These are phyloP conservation scores for Rhizoclosmatium sp. DNA, from an alignment of 192 early-diverging fungal genomes.

Conservation along the genomic window DNA sequence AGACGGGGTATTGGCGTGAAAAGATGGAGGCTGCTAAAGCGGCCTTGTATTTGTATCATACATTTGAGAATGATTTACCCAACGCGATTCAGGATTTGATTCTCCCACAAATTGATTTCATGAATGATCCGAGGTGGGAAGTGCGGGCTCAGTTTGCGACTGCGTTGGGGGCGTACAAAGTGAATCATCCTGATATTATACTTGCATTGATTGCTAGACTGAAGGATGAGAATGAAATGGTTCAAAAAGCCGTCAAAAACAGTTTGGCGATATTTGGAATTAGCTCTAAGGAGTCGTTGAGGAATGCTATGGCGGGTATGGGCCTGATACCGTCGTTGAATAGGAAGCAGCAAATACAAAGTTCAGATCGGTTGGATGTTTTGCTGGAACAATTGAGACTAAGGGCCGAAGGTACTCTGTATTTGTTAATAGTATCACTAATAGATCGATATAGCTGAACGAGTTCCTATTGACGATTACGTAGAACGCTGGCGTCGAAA, in stretches of 20 bases:
- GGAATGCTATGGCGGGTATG: conserved; percentile 39
- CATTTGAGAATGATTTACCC: conserved; percentile 51
- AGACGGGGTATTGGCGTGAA: conserved; percentile 30
- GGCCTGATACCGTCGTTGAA: not conserved
- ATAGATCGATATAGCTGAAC: not conserved
- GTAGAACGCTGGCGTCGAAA: conserved; percentile 23
- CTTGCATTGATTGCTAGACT: conserved; percentile 42
- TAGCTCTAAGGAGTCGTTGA: conserved; percentile 44
- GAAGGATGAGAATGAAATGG: conserved; percentile 44
- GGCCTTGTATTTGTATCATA: conserved; percentile 39
- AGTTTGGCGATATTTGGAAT: conserved; percentile 50
- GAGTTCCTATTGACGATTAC: not conserved
- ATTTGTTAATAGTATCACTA: not conserved
- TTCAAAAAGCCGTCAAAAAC: conserved; percentile 46
- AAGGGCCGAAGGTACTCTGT: not conserved
- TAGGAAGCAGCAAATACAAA: not conserved
- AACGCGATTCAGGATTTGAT: conserved; percentile 46
- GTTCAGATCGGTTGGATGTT: conserved; percentile 12
- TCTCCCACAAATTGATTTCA: conserved; percentile 46
- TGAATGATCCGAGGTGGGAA: conserved; percentile 50
- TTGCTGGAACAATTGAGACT: not conserved
- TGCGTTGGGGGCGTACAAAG: conserved; percentile 45
- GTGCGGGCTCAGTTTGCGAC: conserved; percentile 46
- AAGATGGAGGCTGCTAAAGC: conserved; percentile 35
- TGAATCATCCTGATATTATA: conserved; percentile 46